Base-by-base conservation (phyloP, 2,329 filamentous ascomycete genomes). In the Cercospora berteroae region DNA sequence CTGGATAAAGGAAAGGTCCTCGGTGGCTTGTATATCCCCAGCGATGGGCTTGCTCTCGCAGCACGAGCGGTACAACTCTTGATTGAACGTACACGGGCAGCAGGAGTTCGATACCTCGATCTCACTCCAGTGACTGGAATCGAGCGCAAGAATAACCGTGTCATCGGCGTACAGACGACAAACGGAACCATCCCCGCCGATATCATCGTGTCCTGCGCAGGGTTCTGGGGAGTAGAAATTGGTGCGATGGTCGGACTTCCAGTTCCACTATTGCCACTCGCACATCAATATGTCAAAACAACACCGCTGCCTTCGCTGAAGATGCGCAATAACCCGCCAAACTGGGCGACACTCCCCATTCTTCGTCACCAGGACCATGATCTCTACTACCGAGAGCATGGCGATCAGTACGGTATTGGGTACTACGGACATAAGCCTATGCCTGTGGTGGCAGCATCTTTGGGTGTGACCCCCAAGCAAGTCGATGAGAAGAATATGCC, bases 211-310 rank as follows among this genome's bases (percentile, higher is more conserved):
- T 89, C 86, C 1, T 89, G 87, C 68, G 87, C 86, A 6, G 87
- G 87, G 0, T 88, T 89, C 75, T 89, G 87, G 87, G 87, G 87
- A 10, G 87, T 89, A 7, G 87, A 89, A 73, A 80, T 89, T 6
- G 87, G 87, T 23, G 84, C 83, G 5, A 87, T 89, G 87, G 82
- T 85, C 50, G 87, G 83, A 4, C 72, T 88, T 12, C 78, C 83
- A 1, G 82, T 89, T 23, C 87, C 87, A 6, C 77, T 89, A 4
- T 81, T 88, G 0, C 87, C 87, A 3, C 81, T 89, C 66, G 87
- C 83, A 0, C 87, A 89, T 63, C 87, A 89, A 70, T 89, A 89
- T 69, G 87, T 81, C 60, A 89, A 88, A 77, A 89, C 87, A 0
- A 87, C 84, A 0, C 68, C 84, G 0, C 79, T 89, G 0, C 81